Base-by-base conservation (phyloP, 495 filamentous ascomycete genomes). In the Trichoderma gamsii region DNA sequence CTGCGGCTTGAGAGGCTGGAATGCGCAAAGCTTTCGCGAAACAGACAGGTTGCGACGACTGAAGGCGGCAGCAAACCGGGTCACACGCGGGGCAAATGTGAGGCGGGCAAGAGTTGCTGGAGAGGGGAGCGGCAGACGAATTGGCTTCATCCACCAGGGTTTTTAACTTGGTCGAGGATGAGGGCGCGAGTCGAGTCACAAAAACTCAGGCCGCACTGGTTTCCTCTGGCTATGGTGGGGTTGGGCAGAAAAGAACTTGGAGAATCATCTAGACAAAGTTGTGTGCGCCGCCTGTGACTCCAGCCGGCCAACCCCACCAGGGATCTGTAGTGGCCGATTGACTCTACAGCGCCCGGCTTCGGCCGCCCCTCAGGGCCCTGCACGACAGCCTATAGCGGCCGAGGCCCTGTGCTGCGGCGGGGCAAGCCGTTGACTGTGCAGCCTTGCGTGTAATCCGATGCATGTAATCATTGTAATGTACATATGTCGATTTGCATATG, bases 101-200 rank as follows among this genome's bases (percentile, higher is more conserved):
- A 15, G 43, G 25, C 65, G 29, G 35, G 63, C 35, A 29, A 65
- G 35, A 43, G 63, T 61, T 61, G 56, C 56, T 27, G 65, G 43
- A 51, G 27, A 41, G 35, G 41, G n/a, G 51, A 52, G 49, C 49
- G 21, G 18, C 18, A 29, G 12, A 29, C 43, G 65, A 32, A 46
- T 41, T 46, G 65, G 65, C 65, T 66, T 66, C 65, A 66, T 66
- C 65, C 65, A 66, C 65, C 27, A 21, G 65, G 41, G 18, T 51
- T 23, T 38, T 9, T 41, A 32, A 27, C n/a, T 8, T 41, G 41
- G 43, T 23, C 9, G 41, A 66, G 65, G 32, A 49, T 6, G 27
- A 6, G 43, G 21, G 65, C 65, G 65, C 44, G 65, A 66, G 65
- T 66, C 65, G 23, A 11, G 35, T 38, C 35, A 38, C 64, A 51